Conservation (phyloP, 257 asterid species). For the Echites panduratus region DNA sequence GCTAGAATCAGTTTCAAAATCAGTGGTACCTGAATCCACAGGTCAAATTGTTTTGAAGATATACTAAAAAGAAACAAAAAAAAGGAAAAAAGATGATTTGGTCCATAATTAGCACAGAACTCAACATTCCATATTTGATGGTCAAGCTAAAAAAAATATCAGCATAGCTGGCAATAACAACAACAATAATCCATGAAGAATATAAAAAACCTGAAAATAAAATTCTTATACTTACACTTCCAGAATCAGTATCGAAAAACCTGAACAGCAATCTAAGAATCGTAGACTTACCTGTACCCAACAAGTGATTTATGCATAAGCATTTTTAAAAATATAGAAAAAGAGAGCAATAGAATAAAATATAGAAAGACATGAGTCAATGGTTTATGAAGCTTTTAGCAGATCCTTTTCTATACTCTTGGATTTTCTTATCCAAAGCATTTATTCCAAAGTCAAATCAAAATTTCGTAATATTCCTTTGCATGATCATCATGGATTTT, state of each 20-base stretch:
- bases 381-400: background rate
- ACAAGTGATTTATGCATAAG: slow-evolving; percentile 15
- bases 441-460: background rate
- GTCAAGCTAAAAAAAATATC: background rate
- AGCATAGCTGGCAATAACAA: background rate
- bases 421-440: background rate
- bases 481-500: background rate
- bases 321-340: background rate
- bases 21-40: background rate
- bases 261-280: slow-evolving; percentile 92
- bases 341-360: slow-evolving; percentile 1
- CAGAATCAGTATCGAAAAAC: slow-evolving; percentile 76
- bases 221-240: slow-evolving; percentile 50
- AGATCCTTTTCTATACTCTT: background rate
- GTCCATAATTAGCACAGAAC: background rate
- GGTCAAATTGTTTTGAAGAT: background rate
- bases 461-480: background rate
- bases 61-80: no score
- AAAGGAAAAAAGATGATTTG: no score
- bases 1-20: background rate
- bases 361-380: background rate
- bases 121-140: background rate
- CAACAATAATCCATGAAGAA: no score
- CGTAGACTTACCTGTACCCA: slow-evolving; percentile 82
- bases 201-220: background rate